phyloP scores from a whole-genome alignment of 2,329 filamentous ascomycete species.

The Colletotrichum tofieldiae region DNA sequence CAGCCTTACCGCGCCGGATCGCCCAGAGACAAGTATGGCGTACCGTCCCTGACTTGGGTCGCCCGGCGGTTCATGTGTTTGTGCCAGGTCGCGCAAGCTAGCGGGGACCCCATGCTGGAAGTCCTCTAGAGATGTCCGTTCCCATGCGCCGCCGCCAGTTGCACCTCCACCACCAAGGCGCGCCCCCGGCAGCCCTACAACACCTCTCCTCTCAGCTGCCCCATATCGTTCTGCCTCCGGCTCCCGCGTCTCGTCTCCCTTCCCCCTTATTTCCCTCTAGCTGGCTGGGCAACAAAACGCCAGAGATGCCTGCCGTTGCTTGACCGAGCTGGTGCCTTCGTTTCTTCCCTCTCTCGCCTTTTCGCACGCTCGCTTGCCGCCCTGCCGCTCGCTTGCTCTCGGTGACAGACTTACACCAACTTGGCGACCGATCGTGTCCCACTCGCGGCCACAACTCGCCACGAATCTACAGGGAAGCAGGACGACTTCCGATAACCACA shows the following conservation, averaged over 20 bases:
- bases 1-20: slow-evolving; percentile 28
- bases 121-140: slow-evolving; percentile 14
- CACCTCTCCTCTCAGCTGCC: slow-evolving; percentile 32
- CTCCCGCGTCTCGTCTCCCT: slow-evolving; percentile 10
- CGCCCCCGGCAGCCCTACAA: slow-evolving; percentile 38
- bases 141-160: slow-evolving; percentile 22
- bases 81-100: neutral
- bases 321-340: slow-evolving; percentile 4
- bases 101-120: slow-evolving; percentile 12
- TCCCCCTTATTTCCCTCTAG: slow-evolving; percentile 6
- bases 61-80: neutral
- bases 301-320: slow-evolving; percentile 18
- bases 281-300: slow-evolving; percentile 27
- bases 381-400: slow-evolving; percentile 2
- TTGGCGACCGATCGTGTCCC: slow-evolving; percentile 8
- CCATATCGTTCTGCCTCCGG: slow-evolving; percentile 3
- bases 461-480: neutral
- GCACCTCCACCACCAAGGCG: slow-evolving; percentile 25
- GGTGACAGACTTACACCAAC: slow-evolving; percentile 13
- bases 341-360: neutral
- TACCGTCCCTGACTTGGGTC: slow-evolving; percentile 14
- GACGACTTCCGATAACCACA: neutral
- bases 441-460: slow-evolving; percentile 7
- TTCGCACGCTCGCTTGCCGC: neutral
- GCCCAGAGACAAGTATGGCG: slow-evolving; percentile 16